Evolutionary conservation across 2,329 filamentous ascomycete genomes (phyloP).

Genomic region (Tolypocladium pustulatum): DNA sequence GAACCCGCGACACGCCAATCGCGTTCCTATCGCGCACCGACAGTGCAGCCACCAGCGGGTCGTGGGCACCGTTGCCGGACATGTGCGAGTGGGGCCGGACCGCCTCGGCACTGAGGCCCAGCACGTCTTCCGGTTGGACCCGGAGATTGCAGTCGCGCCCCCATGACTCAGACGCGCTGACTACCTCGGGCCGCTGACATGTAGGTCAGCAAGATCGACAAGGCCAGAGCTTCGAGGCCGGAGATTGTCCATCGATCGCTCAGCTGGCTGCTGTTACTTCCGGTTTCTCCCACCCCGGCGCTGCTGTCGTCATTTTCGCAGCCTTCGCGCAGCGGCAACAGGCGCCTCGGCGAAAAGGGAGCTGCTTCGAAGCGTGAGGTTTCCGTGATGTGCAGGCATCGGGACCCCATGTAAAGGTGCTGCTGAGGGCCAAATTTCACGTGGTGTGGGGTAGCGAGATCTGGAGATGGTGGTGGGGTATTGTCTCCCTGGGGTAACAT

Average conservation of each 20-base stretch:
- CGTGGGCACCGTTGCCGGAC: background rate
- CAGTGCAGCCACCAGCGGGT: background rate
- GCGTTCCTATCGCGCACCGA: background rate
- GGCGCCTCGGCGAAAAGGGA: background rate
- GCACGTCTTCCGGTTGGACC: background rate
- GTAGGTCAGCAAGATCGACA: background rate
- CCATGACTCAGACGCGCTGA: background rate
- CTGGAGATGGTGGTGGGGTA: background rate
- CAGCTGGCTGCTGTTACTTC: background rate
- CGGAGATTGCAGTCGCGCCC: background rate
- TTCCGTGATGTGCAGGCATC: background rate
- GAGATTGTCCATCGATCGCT: background rate
- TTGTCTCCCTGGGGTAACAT: background rate
- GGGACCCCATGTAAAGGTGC: background rate
- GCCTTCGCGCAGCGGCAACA: background rate
- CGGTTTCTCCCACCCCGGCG: background rate
- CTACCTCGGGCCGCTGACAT: background rate
- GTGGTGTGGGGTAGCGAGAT: background rate
- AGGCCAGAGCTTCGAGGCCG: background rate
- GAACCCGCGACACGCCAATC: background rate
- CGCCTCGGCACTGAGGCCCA: background rate
- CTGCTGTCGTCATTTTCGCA: background rate
- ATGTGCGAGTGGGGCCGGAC: slow-evolving; percentile 2
- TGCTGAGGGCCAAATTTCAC: background rate
- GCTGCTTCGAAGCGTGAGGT: background rate